Percentiles rank a stretch among this genome's conserved stretches.
phyloP scores from a whole-genome alignment of 1,284 basidiomycete species.

The Macrocystidia cucumis region DNA sequence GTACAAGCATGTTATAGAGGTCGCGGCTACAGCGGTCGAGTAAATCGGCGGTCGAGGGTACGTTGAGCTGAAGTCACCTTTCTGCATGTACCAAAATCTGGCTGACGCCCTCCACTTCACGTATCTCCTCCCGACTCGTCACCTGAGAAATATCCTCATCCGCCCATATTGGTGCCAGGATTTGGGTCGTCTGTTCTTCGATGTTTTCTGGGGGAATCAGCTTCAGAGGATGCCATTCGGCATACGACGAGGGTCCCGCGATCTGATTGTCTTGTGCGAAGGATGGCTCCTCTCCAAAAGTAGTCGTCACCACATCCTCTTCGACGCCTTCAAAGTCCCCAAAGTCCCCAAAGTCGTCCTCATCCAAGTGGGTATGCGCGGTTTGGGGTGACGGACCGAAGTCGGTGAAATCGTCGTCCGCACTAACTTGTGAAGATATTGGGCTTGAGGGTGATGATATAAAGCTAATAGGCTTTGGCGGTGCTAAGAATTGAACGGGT shows the following conservation, averaged over 20 bases:
- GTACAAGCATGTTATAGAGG: conserved; percentile 62
- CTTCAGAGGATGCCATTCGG: conserved; percentile 53
- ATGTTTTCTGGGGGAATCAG: conserved; percentile 57
- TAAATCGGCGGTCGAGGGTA: conserved; percentile 9
- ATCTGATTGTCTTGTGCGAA: conserved; percentile 33
- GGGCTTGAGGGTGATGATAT: conserved; percentile 11
- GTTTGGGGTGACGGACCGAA: conserved; percentile 51
- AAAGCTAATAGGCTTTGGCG: conserved; percentile 14
- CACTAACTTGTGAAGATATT: conserved; percentile 14
- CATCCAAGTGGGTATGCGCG: conserved; percentile 32
- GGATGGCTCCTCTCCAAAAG: conserved; percentile 32
- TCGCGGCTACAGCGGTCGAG: conserved; percentile 53
- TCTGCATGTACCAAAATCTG: conserved; percentile 70
- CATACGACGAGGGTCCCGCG: conserved; percentile 33
- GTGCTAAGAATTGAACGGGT: conserved; percentile 19
- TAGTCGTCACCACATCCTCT: conserved; percentile 25
- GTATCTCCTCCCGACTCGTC: conserved; percentile 65
- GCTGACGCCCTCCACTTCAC: conserved; percentile 71
- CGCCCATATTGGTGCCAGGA: conserved; percentile 62
- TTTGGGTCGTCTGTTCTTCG: conserved; percentile 53
- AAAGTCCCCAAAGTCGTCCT: conserved; percentile 82
- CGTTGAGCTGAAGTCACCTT: conserved; percentile 42
- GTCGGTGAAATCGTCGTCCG: conserved; percentile 60
- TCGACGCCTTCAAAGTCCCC: conserved; percentile 80
- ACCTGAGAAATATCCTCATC: conserved; percentile 36